phyloP scores from a whole-genome alignment of 2,329 filamentous ascomycete species.

The Cyphellophora attinorum region DNA sequence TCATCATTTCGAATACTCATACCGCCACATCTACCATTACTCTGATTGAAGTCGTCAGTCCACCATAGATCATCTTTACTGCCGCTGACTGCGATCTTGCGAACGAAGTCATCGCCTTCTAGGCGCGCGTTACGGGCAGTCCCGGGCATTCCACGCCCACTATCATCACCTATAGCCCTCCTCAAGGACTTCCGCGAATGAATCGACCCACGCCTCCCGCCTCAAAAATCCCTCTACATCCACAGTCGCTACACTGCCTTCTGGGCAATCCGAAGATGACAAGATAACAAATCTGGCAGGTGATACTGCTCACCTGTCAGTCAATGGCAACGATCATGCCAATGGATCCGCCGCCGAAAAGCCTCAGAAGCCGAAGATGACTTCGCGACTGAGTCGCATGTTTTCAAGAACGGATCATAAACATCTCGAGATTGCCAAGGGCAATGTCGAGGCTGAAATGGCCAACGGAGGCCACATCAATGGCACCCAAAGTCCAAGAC shows the following conservation, averaged over 20 bases:
- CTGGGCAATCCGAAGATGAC: slow-evolving; percentile 1
- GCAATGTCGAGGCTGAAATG: slow-evolving; percentile 1
- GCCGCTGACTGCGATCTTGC: not conserved
- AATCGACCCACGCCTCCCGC: not conserved
- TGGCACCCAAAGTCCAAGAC: slow-evolving; percentile 9
- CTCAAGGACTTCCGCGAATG: slow-evolving; percentile 1
- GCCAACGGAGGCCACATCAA: slow-evolving; percentile 8
- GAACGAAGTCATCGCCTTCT: not conserved
- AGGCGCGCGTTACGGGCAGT: not conserved
- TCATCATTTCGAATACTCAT: not conserved
- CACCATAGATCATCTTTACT: too few relatives aligned
- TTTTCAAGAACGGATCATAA: slow-evolving; percentile 32
- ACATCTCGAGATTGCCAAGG: slow-evolving; percentile 22
- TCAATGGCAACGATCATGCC: slow-evolving; percentile 23
- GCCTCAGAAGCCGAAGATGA: slow-evolving; percentile 30
- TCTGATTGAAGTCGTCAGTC: too few relatives aligned
- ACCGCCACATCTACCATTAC: too few relatives aligned
- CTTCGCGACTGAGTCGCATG: slow-evolving; percentile 36
- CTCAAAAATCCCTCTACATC: not conserved
- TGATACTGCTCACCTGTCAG: slow-evolving; percentile 31
- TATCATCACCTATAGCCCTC: not conserved
- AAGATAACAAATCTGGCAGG: slow-evolving; percentile 33
- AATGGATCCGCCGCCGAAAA: slow-evolving; percentile 7
- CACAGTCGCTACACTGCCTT: not conserved
- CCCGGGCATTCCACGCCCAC: not conserved